phyloP scores from a whole-genome alignment of 2,329 filamentous ascomycete species.

The Stemphylium lycopersici region DNA sequence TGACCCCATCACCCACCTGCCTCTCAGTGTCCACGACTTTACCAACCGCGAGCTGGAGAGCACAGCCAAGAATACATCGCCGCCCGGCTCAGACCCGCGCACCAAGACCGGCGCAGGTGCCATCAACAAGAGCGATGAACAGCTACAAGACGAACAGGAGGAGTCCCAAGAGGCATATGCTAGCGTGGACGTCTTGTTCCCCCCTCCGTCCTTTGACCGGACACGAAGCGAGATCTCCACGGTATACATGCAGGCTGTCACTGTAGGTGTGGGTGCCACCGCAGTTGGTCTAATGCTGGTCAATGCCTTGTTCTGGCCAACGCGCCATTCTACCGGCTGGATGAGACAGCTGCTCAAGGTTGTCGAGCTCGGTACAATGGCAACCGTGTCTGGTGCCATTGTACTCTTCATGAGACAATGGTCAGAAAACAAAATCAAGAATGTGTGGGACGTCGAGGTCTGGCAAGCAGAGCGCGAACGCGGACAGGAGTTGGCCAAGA shows the following conservation, averaged over 20 bases:
- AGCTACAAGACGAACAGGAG: constrained; percentile 52
- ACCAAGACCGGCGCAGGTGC: constrained; percentile 55
- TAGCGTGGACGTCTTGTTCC: constrained; percentile 59
- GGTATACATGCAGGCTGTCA: constrained; percentile 55
- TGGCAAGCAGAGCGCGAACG: constrained; percentile 69
- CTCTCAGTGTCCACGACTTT: constrained; percentile 71
- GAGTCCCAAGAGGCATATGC: constrained; percentile 53
- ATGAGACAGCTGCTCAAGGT: constrained; percentile 37
- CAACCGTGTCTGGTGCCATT: constrained; percentile 40
- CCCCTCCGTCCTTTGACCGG: constrained; percentile 58
- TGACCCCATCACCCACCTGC: constrained; percentile 74
- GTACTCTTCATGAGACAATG: constrained; percentile 62
- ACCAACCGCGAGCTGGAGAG: constrained; percentile 65
- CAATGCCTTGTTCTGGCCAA: constrained; percentile 44
- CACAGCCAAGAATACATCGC: constrained; percentile 54
- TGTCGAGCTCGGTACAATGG: constrained; percentile 35
- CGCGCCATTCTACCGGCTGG: constrained; percentile 39
- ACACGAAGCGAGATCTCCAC: constrained; percentile 53
- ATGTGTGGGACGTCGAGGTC: constrained; percentile 70
- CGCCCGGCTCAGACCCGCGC: constrained; percentile 48
- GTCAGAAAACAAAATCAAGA: constrained; percentile 65
- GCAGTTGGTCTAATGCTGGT: constrained; percentile 46
- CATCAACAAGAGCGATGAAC: constrained; percentile 52
- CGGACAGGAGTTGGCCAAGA: constrained; percentile 55
- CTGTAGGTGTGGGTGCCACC: constrained; percentile 46